Evolutionary conservation across 345 rosid genomes (phyloP).

Genomic region (Eucalyptus sp.): DNA sequence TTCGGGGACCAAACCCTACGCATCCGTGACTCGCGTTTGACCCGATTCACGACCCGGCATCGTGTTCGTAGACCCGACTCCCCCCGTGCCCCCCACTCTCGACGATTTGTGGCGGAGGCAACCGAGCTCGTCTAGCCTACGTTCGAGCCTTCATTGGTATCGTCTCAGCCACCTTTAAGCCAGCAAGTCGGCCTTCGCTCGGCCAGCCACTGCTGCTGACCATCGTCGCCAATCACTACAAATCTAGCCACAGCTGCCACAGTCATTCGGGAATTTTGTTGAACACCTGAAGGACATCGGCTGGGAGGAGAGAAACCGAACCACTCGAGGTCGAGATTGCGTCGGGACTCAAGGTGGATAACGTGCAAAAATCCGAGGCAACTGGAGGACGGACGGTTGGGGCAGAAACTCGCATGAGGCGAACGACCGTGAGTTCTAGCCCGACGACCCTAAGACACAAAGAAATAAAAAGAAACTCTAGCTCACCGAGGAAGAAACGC

Average conservation of each 20-base stretch:
- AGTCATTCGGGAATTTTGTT: accelerated
- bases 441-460: accelerated
- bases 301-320: accelerated
- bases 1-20: no score
- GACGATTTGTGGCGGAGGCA: accelerated
- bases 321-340: accelerated
- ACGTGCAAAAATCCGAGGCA: accelerated
- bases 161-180: accelerated
- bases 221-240: accelerated
- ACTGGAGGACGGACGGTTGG: accelerated
- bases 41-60: accelerated
- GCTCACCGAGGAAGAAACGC: accelerated
- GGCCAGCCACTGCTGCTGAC: accelerated
- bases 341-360: accelerated
- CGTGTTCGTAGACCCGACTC: accelerated
- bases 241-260: accelerated
- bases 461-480: no score
- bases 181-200: accelerated
- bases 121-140: accelerated
- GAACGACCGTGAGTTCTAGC: accelerated
- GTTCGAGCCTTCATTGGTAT: accelerated
- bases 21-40: accelerated
- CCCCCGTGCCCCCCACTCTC: accelerated
- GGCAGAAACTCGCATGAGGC: accelerated
- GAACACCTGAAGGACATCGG: accelerated